These are phyloP conservation scores for Orbilia brochopaga DNA, from an alignment of 2,329 filamentous ascomycete genomes.

Conservation along the genomic window DNA sequence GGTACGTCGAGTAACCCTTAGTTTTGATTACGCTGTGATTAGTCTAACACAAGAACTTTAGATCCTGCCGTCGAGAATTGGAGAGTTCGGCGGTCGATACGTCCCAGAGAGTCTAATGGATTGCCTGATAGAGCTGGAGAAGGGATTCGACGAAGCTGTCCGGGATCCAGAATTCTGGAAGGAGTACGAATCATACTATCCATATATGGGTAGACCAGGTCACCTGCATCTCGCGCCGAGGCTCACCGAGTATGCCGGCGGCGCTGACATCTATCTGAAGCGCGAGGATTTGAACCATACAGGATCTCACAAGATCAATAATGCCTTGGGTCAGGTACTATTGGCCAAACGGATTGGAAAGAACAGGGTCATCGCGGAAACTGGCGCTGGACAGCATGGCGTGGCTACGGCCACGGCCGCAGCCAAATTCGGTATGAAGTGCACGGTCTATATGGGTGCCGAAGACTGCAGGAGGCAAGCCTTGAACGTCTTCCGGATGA, in stretches of 20 bases:
- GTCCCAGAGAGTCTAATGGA: conserved; percentile 98
- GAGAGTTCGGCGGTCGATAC: conserved; percentile 95
- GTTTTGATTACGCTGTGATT: background rate
- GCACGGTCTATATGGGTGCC: conserved; percentile 97
- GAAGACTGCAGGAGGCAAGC: conserved; percentile 96
- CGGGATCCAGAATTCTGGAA: conserved; percentile 95
- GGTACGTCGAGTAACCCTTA: conserved; percentile 30
- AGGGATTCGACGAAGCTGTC: conserved; percentile 84
- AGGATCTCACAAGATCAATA: conserved; percentile 99
- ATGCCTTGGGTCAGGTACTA: conserved; percentile 90
- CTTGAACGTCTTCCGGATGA: conserved; percentile 98
- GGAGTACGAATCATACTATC: conserved; percentile 93
- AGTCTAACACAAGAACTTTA: conserved; percentile 56
- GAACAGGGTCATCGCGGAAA: conserved; percentile 97
- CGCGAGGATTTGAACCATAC: conserved; percentile 97
- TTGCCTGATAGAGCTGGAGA: conserved; percentile 86
- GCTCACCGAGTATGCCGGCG: conserved; percentile 84
- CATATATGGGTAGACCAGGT: conserved; percentile 94
- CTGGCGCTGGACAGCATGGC: conserved; percentile 95
- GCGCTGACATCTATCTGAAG: conserved; percentile 97
- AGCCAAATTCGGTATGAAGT: conserved; percentile 97
- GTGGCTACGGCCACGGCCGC: conserved; percentile 97
- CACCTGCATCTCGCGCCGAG: conserved; percentile 88
- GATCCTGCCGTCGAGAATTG: conserved; percentile 83
- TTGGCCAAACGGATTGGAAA: conserved; percentile 86